Conservation (phyloP, 2,329 filamentous ascomycete genomes). For the Fonsecaea erecta region DNA sequence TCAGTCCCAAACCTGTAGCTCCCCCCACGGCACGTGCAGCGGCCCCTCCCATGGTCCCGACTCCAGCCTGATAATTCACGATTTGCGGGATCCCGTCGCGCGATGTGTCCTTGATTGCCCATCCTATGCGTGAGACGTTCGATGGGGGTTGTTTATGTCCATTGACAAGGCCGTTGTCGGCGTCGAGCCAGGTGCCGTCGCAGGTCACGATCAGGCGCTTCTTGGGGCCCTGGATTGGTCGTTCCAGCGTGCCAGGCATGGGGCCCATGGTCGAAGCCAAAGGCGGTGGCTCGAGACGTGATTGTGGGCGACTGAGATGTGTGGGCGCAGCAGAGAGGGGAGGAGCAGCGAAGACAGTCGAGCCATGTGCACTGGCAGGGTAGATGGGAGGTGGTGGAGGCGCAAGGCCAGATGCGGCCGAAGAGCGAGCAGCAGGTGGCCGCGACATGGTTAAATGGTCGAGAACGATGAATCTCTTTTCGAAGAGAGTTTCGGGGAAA, state of each 20-base stretch:
- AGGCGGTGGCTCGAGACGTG: constrained; percentile 36
- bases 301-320: constrained; percentile 25
- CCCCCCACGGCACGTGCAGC: constrained; percentile 33
- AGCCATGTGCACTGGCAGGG: constrained; percentile 30
- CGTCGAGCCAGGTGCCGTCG: constrained; percentile 46
- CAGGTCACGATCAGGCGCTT: constrained; percentile 46
- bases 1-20: constrained; percentile 35
- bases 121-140: constrained; percentile 47
- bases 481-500: background rate
- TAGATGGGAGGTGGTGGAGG: constrained; percentile 28
- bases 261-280: constrained; percentile 34
- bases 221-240: constrained; percentile 31
- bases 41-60: constrained; percentile 42
- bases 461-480: background rate
- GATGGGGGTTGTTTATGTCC: constrained; percentile 42
- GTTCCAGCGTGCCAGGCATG: constrained; percentile 36
- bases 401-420: constrained; percentile 31
- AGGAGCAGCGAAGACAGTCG: constrained; percentile 24
- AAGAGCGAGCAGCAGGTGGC: constrained; percentile 28
- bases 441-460: constrained; percentile 28
- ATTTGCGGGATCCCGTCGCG: constrained; percentile 45
- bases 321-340: constrained; percentile 22
- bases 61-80: constrained; percentile 49
- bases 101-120: constrained; percentile 43
- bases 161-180: constrained; percentile 39